phyloP scores from a whole-genome alignment of 352 stramenopile species.

The Phytophthora colocasiae region DNA sequence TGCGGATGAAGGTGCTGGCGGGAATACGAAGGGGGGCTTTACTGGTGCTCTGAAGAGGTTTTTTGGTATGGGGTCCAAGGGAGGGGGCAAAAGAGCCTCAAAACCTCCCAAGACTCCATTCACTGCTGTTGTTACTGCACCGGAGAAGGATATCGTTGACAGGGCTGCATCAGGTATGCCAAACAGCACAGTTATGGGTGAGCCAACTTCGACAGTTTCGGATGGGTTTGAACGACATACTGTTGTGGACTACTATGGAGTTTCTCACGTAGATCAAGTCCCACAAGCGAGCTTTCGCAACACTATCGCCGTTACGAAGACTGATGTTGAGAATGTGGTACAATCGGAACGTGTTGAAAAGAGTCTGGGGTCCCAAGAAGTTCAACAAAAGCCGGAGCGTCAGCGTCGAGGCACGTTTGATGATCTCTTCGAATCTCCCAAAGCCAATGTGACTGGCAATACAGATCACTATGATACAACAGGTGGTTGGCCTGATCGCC shows the following conservation, averaged over 20 bases:
- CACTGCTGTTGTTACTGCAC: not conserved
- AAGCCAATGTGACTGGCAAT: slow-evolving; percentile 19
- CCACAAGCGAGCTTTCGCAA: slow-evolving; percentile 37
- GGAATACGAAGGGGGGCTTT: slow-evolving; percentile 42
- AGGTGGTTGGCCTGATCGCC: slow-evolving; percentile 20
- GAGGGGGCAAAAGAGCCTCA: slow-evolving; percentile 21
- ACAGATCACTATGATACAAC: slow-evolving; percentile 11
- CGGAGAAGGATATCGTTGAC: slow-evolving; percentile 13
- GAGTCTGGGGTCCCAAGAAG: slow-evolving; percentile 11
- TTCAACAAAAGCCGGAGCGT: slow-evolving; percentile 23
- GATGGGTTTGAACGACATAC: slow-evolving; percentile 32
- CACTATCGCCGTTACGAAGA: slow-evolving; percentile 36
- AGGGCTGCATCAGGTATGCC: not conserved
- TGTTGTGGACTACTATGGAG: slow-evolving; percentile 31
- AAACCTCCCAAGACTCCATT: slow-evolving; percentile 10
- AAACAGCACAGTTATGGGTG: slow-evolving; percentile 2
- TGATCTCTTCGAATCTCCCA: slow-evolving; percentile 77
- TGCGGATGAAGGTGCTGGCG: slow-evolving; percentile 1
- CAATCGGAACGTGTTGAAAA: not conserved
- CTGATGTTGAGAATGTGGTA: slow-evolving; percentile 11
- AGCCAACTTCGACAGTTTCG: slow-evolving; percentile 11
- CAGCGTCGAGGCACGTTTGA: slow-evolving; percentile 77
- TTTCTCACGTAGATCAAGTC: slow-evolving; percentile 1
- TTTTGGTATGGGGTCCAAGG: slow-evolving; percentile 60
- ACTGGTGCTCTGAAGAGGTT: slow-evolving; percentile 70